A percentile compares a stretch with the other conserved stretches of the same genome.
These are phyloP conservation scores for Dendrocalamus latiflorus DNA, from an alignment of 202 grass and related monocot species.

Conservation along the genomic window DNA sequence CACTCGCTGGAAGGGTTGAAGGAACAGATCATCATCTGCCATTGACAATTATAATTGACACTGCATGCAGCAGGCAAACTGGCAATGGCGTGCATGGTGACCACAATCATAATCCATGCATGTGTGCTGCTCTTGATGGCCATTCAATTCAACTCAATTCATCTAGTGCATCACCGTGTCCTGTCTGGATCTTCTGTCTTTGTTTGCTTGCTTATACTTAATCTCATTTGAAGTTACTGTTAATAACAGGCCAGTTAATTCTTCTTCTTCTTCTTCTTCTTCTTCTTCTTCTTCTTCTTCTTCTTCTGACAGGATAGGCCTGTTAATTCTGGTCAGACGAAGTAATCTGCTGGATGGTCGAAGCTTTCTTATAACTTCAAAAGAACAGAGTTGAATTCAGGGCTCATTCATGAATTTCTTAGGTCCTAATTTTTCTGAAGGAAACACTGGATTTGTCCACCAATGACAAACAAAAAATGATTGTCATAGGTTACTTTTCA, in stretches of 20 bases:
- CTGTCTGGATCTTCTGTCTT: neutral
- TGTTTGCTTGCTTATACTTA: neutral
- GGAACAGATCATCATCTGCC: neutral
- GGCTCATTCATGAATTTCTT: neutral
- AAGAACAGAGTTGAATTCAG: neutral
- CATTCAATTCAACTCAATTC: neutral
- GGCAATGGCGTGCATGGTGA: constrained; percentile 33
- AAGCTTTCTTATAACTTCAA: neutral
- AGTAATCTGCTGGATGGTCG: neutral
- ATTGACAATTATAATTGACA: constrained; percentile 11
- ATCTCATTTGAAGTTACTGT: neutral
- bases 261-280: too few relatives aligned
- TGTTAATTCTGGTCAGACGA: neutral
- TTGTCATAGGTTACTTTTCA: neutral
- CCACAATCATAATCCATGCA: constrained; percentile 21
- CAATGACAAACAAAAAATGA: neutral
- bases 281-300: too few relatives aligned
- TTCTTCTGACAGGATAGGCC: too few relatives aligned
- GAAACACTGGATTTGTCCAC: neutral
- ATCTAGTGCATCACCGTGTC: neutral
- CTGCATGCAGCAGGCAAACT: constrained; percentile 7
- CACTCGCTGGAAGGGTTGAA: neutral
- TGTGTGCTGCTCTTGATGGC: neutral
- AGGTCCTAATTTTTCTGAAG: neutral
- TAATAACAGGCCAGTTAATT: too few relatives aligned